phyloP scores from a whole-genome alignment of 2,329 filamentous ascomycete species.

The Tricladium varicosporioides region DNA sequence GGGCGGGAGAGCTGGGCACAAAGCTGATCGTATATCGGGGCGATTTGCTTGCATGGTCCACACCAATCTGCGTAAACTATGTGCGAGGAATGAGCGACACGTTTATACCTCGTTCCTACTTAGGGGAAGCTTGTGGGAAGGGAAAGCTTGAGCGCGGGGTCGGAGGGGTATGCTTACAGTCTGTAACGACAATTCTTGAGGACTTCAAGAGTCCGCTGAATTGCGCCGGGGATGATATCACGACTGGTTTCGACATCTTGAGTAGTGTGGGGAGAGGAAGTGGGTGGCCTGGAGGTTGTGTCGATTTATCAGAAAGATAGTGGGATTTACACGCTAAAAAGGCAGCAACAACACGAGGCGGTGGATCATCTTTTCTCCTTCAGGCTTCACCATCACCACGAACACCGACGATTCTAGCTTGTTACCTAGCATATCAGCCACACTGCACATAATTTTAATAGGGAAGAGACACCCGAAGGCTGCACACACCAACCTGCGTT shows the following conservation, averaged over 20 bases:
- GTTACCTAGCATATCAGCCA: too few relatives aligned
- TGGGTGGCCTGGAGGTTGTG: not conserved
- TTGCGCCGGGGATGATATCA: constrained; percentile 57
- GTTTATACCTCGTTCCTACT: not conserved
- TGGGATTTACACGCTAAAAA: constrained; percentile 4
- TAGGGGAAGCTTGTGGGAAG: not conserved
- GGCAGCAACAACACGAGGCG: not conserved
- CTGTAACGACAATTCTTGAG: constrained; percentile 78
- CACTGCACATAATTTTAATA: too few relatives aligned
- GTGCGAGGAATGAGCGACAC: not conserved
- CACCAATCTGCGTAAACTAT: constrained; percentile 88
- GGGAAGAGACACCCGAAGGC: too few relatives aligned
- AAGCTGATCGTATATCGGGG: constrained; percentile 77
- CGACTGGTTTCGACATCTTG: constrained; percentile 37
- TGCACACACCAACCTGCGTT: too few relatives aligned
- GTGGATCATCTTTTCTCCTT: not conserved
- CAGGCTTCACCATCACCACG: not conserved
- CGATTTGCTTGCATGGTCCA: constrained; percentile 78
- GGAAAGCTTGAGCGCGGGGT: constrained; percentile 19
- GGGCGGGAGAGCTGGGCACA: constrained; percentile 68
- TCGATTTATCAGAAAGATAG: not conserved
- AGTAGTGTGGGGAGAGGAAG: not conserved
- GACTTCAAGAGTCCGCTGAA: constrained; percentile 66
- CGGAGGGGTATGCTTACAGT: constrained; percentile 65
- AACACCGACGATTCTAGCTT: too few relatives aligned